phyloP scores from a whole-genome alignment of 106 monocot species.

The Narthecium ossifragum region DNA sequence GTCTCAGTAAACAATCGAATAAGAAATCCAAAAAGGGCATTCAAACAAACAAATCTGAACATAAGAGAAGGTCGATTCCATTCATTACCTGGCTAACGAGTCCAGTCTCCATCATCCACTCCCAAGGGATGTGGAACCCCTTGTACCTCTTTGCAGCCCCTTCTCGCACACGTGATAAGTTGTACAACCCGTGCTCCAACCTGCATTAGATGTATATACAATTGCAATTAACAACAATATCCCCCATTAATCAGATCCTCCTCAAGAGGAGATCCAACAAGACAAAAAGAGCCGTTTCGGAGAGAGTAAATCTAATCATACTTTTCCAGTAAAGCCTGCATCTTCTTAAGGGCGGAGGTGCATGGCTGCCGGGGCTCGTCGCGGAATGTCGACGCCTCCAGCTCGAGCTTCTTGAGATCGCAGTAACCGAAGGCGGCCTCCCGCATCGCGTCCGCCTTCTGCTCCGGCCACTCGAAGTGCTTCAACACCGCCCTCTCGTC shows the following conservation, averaged over 20 bases:
- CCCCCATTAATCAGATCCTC: no score
- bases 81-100: constrained; percentile 69
- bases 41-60: neutral
- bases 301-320: constrained; percentile 13
- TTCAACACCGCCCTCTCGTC: constrained; percentile 98
- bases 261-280: no score
- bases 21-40: no score
- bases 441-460: constrained; percentile 89
- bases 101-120: constrained; percentile 89
- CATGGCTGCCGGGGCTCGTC: constrained; percentile 66
- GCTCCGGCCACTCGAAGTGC: constrained; percentile 98
- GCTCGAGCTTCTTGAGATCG: constrained; percentile 85
- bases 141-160: constrained; percentile 58
- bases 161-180: constrained; percentile 66
- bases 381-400: constrained; percentile 51
- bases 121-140: constrained; percentile 74
- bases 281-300: no score
- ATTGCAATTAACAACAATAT: no score
- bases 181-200: constrained; percentile 87
- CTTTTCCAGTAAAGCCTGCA: constrained; percentile 88
- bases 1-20: no score
- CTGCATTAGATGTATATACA: no score
- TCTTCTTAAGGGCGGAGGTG: constrained; percentile 68
- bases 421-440: constrained; percentile 94
- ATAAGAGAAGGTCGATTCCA: no score